Conservation (phyloP, 2,329 filamentous ascomycete species). For the Exserohilum rostratum region DNA sequence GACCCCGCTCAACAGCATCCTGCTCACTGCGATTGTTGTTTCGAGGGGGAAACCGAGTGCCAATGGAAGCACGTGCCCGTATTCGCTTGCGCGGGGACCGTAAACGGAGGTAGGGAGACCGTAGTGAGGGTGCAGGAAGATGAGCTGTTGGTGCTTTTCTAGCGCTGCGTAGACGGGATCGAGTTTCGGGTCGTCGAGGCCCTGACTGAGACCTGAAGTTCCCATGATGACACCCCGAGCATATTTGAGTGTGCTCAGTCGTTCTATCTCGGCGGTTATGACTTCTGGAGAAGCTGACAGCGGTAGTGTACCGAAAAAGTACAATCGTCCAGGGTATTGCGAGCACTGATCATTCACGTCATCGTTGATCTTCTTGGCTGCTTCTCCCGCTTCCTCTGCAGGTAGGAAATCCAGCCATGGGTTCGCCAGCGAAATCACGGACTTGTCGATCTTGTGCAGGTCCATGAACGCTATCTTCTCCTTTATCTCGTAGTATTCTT, state of each 20-base stretch:
- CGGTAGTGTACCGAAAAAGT: conserved; percentile 82
- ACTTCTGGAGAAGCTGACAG: conserved; percentile 68
- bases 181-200: conserved; percentile 77
- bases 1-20: conserved; percentile 86
- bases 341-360: conserved; percentile 77
- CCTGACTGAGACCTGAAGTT: conserved; percentile 78
- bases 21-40: conserved; percentile 85
- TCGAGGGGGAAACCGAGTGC: conserved; percentile 90
- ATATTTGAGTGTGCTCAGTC: conserved; percentile 66
- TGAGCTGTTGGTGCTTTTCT: conserved; percentile 65
- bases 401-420: conserved; percentile 90
- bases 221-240: conserved; percentile 89
- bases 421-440: conserved; percentile 87
- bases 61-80: conserved; percentile 86
- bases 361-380: conserved; percentile 74
- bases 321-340: conserved; percentile 70
- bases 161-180: conserved; percentile 75
- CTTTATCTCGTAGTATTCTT: conserved; percentile 79
- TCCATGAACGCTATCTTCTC: conserved; percentile 90
- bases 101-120: conserved; percentile 82
- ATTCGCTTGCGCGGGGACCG: conserved; percentile 73
- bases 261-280: conserved; percentile 68
- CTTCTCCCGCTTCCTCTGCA: conserved; percentile 63
- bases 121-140: conserved; percentile 93
- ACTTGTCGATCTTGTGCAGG: conserved; percentile 78